Evolutionary conservation across 2,329 filamentous ascomycete genomes (phyloP).

Genomic region (Nigrospora sphaerica): DNA sequence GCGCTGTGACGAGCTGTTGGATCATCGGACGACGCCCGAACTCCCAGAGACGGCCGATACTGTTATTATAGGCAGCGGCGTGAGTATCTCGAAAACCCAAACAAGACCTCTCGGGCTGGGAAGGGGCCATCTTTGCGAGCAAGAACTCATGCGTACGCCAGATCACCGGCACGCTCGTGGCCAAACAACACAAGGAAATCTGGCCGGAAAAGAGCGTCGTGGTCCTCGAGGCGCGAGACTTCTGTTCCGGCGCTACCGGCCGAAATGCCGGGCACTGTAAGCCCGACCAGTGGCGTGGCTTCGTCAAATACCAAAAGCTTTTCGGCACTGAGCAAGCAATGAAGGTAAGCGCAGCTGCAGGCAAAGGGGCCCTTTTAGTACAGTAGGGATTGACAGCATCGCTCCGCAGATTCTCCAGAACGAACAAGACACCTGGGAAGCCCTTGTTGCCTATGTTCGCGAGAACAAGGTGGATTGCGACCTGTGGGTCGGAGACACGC

Average conservation of each 20-base stretch:
- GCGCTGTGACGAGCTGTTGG: conserved; percentile 1
- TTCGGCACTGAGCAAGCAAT: conserved; percentile 1
- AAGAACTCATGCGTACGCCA: neutral
- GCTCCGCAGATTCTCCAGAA: conserved; percentile 4
- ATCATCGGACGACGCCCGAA: conserved; percentile 1
- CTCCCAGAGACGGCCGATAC: conserved; percentile 1
- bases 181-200: conserved; percentile 5
- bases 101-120: too few species aligned
- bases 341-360: neutral
- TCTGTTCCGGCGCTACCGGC: conserved; percentile 9
- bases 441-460: conserved; percentile 7
- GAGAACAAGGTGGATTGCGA: conserved; percentile 10
- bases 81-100: neutral
- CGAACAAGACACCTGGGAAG: conserved; percentile 8
- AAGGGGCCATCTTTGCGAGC: too few species aligned
- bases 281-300: conserved; percentile 6
- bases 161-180: conserved; percentile 8
- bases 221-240: conserved; percentile 9
- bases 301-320: conserved; percentile 1
- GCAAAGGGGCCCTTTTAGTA: too few species aligned
- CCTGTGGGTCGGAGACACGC: conserved; percentile 11
- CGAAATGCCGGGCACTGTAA: conserved; percentile 7
- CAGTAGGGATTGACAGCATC: neutral
- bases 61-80: conserved; percentile 2
- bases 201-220: conserved; percentile 9